phyloP scores from a whole-genome alignment of 2,329 filamentous ascomycete species.

The Dactylellina haptotyla region DNA sequence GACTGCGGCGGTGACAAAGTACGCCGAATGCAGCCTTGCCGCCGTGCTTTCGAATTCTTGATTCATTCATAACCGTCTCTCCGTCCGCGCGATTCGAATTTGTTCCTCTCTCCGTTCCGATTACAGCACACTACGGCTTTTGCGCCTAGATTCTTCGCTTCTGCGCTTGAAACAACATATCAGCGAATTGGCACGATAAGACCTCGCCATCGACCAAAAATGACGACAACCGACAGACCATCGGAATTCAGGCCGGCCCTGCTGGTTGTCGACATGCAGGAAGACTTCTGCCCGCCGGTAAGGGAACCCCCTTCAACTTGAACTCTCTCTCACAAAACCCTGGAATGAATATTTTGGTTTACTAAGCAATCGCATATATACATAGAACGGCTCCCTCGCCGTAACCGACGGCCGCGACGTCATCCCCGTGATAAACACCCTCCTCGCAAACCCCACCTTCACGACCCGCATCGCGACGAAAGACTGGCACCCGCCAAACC shows the following conservation, averaged over 20 bases:
- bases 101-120: too few species aligned
- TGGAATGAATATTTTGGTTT: not conserved
- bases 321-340: constrained; percentile 19
- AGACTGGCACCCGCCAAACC: constrained; percentile 84
- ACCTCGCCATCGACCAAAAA: constrained; percentile 1
- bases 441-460: constrained; percentile 76
- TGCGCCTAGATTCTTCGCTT: not conserved
- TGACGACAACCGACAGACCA: constrained; percentile 46
- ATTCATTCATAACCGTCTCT: constrained; percentile 23
- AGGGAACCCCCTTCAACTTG: constrained; percentile 20
- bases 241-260: constrained; percentile 67
- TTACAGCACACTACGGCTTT: constrained; percentile 15
- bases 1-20: constrained; percentile 12
- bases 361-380: too few species aligned
- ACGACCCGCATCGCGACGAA: constrained; percentile 82
- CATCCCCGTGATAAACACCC: constrained; percentile 75
- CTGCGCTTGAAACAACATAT: not conserved
- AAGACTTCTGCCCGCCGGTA: constrained; percentile 71
- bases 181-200: not conserved
- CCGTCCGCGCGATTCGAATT: too few species aligned
- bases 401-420: constrained; percentile 79
- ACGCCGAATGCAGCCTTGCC: constrained; percentile 22
- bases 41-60: not conserved
- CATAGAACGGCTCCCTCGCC: constrained; percentile 81
- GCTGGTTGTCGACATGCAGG: constrained; percentile 86